Conservation (phyloP, 2,329 filamentous ascomycete genomes). For the Ceratocystis cubensis region DNA sequence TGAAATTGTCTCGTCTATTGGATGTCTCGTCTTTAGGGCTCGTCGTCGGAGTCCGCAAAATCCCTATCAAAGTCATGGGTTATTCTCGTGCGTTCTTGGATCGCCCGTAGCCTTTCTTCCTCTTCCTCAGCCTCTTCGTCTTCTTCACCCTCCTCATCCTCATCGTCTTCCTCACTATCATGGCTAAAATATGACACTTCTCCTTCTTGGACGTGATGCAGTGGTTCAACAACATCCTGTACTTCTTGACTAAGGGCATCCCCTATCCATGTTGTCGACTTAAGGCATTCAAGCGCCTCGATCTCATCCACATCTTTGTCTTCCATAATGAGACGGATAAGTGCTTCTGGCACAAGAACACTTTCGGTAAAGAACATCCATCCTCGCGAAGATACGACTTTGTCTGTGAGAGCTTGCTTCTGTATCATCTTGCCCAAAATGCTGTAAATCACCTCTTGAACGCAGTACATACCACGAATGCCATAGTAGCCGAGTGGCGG, state of each 20-base stretch:
- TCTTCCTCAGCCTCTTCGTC: conserved; percentile 2
- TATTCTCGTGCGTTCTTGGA: neutral
- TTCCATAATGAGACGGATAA: conserved; percentile 43
- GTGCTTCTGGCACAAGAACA: conserved; percentile 64
- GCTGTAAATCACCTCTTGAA: conserved; percentile 56
- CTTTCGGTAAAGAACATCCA: conserved; percentile 57
- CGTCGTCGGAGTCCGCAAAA: conserved; percentile 9
- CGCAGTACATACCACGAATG: conserved; percentile 54
- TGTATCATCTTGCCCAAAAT: conserved; percentile 49
- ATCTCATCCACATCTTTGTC: conserved; percentile 37
- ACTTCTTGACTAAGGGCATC: conserved; percentile 53
- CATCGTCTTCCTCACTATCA: conserved; percentile 7
- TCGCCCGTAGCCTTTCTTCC: neutral
- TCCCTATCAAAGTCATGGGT: conserved; percentile 11
- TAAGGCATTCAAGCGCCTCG: conserved; percentile 43
- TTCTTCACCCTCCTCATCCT: neutral
- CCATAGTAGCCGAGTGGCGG: conserved; percentile 73
- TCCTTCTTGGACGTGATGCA: conserved; percentile 23
- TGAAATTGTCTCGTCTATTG: neutral
- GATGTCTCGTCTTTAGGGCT: neutral
- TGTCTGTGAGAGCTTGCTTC: conserved; percentile 49
- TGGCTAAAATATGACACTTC: conserved; percentile 22
- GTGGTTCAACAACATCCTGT: conserved; percentile 27
- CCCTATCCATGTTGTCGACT: conserved; percentile 55
- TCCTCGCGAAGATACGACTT: conserved; percentile 53